Conservation (phyloP, 1,139 yeast species). For the Pichia sp. region DNA sequence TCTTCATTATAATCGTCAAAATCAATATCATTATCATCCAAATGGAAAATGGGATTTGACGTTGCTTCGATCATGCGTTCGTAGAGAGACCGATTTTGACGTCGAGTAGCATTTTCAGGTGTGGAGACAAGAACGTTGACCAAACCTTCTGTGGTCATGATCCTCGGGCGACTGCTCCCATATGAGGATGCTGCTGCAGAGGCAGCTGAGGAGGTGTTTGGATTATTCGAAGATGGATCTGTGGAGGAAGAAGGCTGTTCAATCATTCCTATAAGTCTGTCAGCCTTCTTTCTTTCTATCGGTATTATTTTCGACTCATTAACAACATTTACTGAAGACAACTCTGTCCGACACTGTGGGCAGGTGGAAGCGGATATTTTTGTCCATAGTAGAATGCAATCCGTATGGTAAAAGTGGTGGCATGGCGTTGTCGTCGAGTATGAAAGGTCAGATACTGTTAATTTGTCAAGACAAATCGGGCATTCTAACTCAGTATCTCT, state of each 20-base stretch:
- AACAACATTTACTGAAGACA: not conserved
- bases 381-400: conserved; percentile 18
- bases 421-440: conserved; percentile 17
- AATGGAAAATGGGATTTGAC: not conserved
- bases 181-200: not conserved
- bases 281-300: conserved; percentile 7
- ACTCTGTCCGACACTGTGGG: conserved; percentile 18
- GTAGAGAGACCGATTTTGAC: conserved; percentile 3
- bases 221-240: not conserved
- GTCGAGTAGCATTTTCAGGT: conserved; percentile 2
- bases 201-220: not conserved
- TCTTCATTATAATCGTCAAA: not conserved
- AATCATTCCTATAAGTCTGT: conserved; percentile 10
- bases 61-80: conserved; percentile 5
- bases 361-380: conserved; percentile 18
- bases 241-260: not conserved
- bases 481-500: conserved; percentile 12
- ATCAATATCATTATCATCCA: too few relatives aligned
- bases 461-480: conserved; percentile 17
- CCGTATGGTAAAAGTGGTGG: conserved; percentile 16
- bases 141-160: conserved; percentile 2
- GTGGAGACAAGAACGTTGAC: conserved; percentile 3
- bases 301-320: not conserved
- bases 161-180: not conserved
- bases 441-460: conserved; percentile 1